Base-by-base conservation (phyloP, 441 rosid genomes). In the Euphorbia celastroides region DNA sequence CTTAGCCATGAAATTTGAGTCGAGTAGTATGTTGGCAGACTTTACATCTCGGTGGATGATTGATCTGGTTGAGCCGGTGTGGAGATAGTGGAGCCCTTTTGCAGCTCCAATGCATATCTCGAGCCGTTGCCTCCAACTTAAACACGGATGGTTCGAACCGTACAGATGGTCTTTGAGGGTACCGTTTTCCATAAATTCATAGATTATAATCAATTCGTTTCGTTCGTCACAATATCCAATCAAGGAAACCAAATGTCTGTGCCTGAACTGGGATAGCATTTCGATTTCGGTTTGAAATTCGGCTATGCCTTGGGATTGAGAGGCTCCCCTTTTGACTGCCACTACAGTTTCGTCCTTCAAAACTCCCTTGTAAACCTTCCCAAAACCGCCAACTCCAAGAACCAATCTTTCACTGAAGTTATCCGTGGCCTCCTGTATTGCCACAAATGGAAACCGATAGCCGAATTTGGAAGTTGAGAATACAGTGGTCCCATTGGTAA, bases 21-120 rank as follows among this genome's bases (percentile, higher is more conserved):
- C 96, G 0, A 92, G 79, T 3, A 92, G 77, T 64, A 92, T 88
- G 72, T 90, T 92, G 14, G 95, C 96, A 0, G 96, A 85, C 74
- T 89, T 92, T 64, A 92, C 97, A 64, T 92, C 97, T 0, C 96
- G 89, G 55, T 92, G 98, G 57, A 92, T 92, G 73, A 92, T 82
- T 1, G 87, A 85, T 79, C 78, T 87, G 0, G 93, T 14, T 0
- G 96, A 82, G 34, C 98, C 97, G 0, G 98, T 92, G 72, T 92
- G 98, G 56, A 92, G 98, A 78, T 92, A 92, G 70, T 92, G 96
- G 51, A 92, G 84, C 23, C 96, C 98, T 79, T 83, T 86, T 3
- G 93, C 97, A 30, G 96, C 81, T 58, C 92, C 98, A 46, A 87
- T 87, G 72, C 96, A 92, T 48, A 92, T 79, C 73, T 87, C 96